A percentile compares a stretch with the other conserved stretches of the same genome.
phyloP scores from a whole-genome alignment of 2,329 filamentous ascomycete species.

The Atkinsonella hypoxylon region DNA sequence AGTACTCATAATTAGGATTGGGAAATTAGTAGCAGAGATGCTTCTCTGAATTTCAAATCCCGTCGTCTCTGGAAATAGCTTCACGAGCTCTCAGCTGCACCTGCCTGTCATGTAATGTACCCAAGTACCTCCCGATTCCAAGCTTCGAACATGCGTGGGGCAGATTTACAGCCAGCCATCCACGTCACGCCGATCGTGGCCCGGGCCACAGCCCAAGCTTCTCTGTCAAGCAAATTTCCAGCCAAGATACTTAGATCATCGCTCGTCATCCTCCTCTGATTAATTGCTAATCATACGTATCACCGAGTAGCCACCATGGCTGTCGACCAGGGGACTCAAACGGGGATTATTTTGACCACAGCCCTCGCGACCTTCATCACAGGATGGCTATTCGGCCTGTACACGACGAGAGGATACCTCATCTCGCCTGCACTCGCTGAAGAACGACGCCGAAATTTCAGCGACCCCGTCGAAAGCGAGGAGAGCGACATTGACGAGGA shows the following conservation, averaged over 20 bases:
- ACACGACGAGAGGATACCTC: conserved; percentile 50
- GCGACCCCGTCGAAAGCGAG: conserved; percentile 55
- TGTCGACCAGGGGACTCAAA: conserved; percentile 20
- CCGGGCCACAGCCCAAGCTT: background rate
- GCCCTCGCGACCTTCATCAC: conserved; percentile 61
- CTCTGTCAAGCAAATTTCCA: background rate
- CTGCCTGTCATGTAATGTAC: background rate
- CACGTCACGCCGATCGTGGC: background rate
- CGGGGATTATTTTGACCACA: conserved; percentile 57
- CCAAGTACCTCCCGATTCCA: no score
- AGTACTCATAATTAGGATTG: conserved; percentile 15
- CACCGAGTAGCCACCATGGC: conserved; percentile 1
- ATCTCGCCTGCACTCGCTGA: conserved; percentile 43
- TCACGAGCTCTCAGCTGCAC: background rate
- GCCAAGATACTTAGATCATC: background rate
- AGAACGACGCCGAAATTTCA: conserved; percentile 42
- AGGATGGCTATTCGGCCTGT: conserved; percentile 74
- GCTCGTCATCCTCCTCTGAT: background rate
- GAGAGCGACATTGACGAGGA: conserved; percentile 55
- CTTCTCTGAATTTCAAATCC: no score
- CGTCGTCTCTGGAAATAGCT: no score
- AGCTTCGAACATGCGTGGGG: no score
- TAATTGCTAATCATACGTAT: conserved; percentile 1
- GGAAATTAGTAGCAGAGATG: background rate
- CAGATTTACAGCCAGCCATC: background rate